Evolutionary conservation across 1,284 basidiomycete genomes (phyloP).

Genomic region (Apiotrichum sp.): DNA sequence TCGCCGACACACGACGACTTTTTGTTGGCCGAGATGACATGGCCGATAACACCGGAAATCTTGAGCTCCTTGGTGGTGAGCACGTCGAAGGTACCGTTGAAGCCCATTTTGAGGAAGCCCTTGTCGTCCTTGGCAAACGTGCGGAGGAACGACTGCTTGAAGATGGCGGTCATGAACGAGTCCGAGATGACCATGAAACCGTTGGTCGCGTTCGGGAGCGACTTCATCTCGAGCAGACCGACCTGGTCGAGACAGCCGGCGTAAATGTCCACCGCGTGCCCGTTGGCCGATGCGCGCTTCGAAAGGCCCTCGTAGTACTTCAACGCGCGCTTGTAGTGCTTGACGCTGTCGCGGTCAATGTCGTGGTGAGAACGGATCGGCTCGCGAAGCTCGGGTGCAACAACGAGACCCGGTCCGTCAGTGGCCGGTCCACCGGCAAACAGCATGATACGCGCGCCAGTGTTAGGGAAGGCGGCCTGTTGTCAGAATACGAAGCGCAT

Average conservation of each 20-base stretch:
- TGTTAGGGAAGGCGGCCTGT: constrained; percentile 67
- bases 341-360: constrained; percentile 94
- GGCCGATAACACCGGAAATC: constrained; percentile 95
- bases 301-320: constrained; percentile 97
- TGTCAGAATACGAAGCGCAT: too few species aligned
- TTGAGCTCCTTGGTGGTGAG: constrained; percentile 98
- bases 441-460: constrained; percentile 92
- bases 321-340: constrained; percentile 93
- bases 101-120: constrained; percentile 91
- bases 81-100: constrained; percentile 98
- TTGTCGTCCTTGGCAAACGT: constrained; percentile 92
- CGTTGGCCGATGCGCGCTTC: constrained; percentile 89
- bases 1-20: constrained; percentile 96
- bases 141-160: constrained; percentile 95
- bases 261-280: constrained; percentile 91
- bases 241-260: constrained; percentile 98
- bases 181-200: constrained; percentile 95
- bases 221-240: constrained; percentile 96
- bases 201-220: constrained; percentile 89
- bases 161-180: constrained; percentile 96
- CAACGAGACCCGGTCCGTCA: constrained; percentile 95
- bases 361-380: constrained; percentile 99
- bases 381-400: constrained; percentile 91
- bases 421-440: constrained; percentile 96
- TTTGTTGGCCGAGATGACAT: constrained; percentile 94